Evolutionary conservation across 1,284 basidiomycete genomes (phyloP), one percentile per base, ranked within the genome.

Genomic region (Boletus calvinii): DNA sequence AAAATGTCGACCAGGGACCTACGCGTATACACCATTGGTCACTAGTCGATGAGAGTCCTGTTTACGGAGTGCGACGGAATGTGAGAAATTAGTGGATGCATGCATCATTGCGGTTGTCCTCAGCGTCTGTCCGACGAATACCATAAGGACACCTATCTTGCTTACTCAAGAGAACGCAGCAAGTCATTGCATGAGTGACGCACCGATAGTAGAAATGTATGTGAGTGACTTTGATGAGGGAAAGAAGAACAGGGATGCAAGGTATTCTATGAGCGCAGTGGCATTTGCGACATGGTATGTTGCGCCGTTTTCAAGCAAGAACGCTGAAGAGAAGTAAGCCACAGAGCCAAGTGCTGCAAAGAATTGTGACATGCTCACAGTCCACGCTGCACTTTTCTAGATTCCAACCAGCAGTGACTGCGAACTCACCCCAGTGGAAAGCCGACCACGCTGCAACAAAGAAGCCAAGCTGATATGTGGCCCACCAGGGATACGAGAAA

Each of bases 321-420:
- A 99, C 0, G 95, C 96, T 98, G 56, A 8, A 35, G 29, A 47
- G 45, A 30, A n/a, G 43, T 52, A 30, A 55, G 37, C 22, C 26
- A 24, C 37, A 17, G 18, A 52, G 18, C 31, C 31, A 22, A 12
- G 18, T 13, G 8, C 20, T 41, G 20, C 6, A 18, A 46, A 35
- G 3, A 32, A 41, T 12, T 2, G 30, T 35, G 35, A 31, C 13
- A 43, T 45, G 76, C 92, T 77, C 68, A 97, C 95, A 96, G 67
- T 97, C 93, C 4, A 96, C 84, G 55, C 85, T 93, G 62, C 95
- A 90, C 68, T 95, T 96, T 48, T 90, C 87, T 36, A 88, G 74
- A 70, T 99, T 99, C 90, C 92, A 99, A 17, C 91, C 90, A 1
- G 95, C 94, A 4, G 97, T 98, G 7, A 96, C 93, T 47, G 87